Evolutionary conservation across 2,329 filamentous ascomycete genomes (phyloP).

Genomic region (Pseudocercospora fuligena): DNA sequence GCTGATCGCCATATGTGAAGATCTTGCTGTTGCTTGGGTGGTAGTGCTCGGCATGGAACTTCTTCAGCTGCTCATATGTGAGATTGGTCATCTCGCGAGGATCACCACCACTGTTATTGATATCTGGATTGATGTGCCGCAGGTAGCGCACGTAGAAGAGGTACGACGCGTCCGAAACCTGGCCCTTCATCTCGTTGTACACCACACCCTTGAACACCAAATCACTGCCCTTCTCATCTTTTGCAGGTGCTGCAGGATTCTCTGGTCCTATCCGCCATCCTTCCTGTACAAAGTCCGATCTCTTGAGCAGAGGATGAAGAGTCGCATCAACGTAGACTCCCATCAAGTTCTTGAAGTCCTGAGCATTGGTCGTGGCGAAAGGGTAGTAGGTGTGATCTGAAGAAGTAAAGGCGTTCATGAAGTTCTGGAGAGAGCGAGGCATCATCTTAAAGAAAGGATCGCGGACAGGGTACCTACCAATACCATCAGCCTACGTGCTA

Average conservation of each 20-base stretch:
- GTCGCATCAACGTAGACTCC: slow-evolving; percentile 97
- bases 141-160: slow-evolving; percentile 95
- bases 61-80: slow-evolving; percentile 84
- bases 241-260: slow-evolving; percentile 65
- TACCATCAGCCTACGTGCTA: slow-evolving; percentile 33
- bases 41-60: slow-evolving; percentile 91
- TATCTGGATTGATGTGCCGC: slow-evolving; percentile 88
- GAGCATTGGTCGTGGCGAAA: slow-evolving; percentile 93
- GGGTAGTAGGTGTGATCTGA: slow-evolving; percentile 97
- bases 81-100: slow-evolving; percentile 95
- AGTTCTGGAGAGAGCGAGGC: slow-evolving; percentile 95
- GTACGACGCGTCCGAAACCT: slow-evolving; percentile 97
- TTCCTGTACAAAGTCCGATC: slow-evolving; percentile 92
- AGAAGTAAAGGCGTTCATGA: slow-evolving; percentile 99
- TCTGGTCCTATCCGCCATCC: slow-evolving; percentile 96
- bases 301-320: slow-evolving; percentile 83
- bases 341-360: slow-evolving; percentile 95
- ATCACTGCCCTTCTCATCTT: slow-evolving; percentile 55
- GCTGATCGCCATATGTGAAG: slow-evolving; percentile 94
- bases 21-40: slow-evolving; percentile 97
- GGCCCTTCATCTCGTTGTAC: slow-evolving; percentile 99
- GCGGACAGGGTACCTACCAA: slow-evolving; percentile 82
- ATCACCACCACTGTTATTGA: slow-evolving; percentile 97
- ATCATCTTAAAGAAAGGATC: slow-evolving; percentile 99
- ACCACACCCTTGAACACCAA: slow-evolving; percentile 97